Conservation (phyloP, 1,284 basidiomycete genomes). For the Boletus nobilissimus region DNA sequence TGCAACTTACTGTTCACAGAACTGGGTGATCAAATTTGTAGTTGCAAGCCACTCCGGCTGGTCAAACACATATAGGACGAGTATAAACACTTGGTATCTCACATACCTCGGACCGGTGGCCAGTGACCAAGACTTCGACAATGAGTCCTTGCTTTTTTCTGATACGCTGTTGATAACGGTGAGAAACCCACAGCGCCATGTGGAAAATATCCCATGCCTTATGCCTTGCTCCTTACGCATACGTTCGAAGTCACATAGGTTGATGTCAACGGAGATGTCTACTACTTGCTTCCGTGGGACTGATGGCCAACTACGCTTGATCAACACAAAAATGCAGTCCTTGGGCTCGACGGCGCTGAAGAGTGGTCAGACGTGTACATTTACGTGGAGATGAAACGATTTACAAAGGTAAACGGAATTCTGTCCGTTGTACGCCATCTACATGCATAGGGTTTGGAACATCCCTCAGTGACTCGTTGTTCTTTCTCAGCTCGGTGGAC, state of each 20-base stretch:
- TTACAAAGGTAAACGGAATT: constrained; percentile 23
- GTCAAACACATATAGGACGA: background rate
- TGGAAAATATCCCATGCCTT: constrained; percentile 20
- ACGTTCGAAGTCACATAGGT: constrained; percentile 2
- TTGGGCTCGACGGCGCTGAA: constrained; percentile 14
- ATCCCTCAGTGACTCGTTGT: background rate
- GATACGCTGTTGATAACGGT: constrained; percentile 9
- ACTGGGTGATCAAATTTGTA: constrained; percentile 8
- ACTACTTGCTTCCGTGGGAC: background rate
- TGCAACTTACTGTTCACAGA: constrained; percentile 23
- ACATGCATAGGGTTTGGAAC: background rate
- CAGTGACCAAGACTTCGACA: constrained; percentile 20
- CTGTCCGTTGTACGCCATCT: background rate
- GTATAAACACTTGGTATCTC: background rate
- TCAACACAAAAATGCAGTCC: constrained; percentile 9
- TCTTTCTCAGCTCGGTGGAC: constrained; percentile 15
- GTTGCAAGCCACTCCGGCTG: constrained; percentile 17
- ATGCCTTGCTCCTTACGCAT: constrained; percentile 15
- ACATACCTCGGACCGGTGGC: constrained; percentile 16
- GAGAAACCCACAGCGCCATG: background rate
- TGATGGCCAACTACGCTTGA: background rate
- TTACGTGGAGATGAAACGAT: background rate
- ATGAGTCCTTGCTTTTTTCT: constrained; percentile 21
- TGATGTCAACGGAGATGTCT: constrained; percentile 13
- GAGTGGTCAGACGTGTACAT: background rate